Conservation (phyloP, 2,329 filamentous ascomycete genomes). For the Fusarium veterinarium region DNA sequence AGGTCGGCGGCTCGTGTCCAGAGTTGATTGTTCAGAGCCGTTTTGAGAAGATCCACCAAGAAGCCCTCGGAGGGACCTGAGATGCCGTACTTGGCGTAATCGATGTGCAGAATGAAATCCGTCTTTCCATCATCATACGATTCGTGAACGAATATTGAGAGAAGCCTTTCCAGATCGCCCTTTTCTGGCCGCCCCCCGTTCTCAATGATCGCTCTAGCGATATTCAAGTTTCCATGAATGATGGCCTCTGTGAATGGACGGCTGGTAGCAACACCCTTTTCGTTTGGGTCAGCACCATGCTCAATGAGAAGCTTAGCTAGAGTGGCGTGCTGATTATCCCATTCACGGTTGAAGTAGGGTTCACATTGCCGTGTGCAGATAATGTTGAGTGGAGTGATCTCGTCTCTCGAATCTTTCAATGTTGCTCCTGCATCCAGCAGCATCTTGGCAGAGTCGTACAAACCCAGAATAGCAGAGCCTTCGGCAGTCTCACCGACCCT, state of each 20-base stretch:
- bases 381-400: constrained; percentile 42
- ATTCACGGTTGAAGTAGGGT: constrained; percentile 37
- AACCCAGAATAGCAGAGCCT: constrained; percentile 33
- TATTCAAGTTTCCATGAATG: constrained; percentile 36
- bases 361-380: constrained; percentile 43
- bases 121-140: constrained; percentile 45
- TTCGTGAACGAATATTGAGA: constrained; percentile 36
- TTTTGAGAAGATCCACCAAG: constrained; percentile 33
- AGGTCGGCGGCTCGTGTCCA: constrained; percentile 45
- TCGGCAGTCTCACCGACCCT: constrained; percentile 44
- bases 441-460: constrained; percentile 41
- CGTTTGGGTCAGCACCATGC: constrained; percentile 42
- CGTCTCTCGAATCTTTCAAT: constrained; percentile 35
- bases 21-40: constrained; percentile 36
- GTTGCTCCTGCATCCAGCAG: constrained; percentile 42
- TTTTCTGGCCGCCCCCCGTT: constrained; percentile 41
- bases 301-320: constrained; percentile 43
- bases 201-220: constrained; percentile 41
- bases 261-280: constrained; percentile 34
- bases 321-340: constrained; percentile 44
- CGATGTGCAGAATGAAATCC: constrained; percentile 37
- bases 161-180: constrained; percentile 37
- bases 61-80: constrained; percentile 38
- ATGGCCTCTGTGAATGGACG: constrained; percentile 44
- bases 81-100: constrained; percentile 41